Percentiles rank a stretch among this genome's conserved stretches.
These are phyloP conservation scores for Cystofilobasidium ferigula DNA, from an alignment of 768 basidiomycete genomes.

Conservation along the genomic window DNA sequence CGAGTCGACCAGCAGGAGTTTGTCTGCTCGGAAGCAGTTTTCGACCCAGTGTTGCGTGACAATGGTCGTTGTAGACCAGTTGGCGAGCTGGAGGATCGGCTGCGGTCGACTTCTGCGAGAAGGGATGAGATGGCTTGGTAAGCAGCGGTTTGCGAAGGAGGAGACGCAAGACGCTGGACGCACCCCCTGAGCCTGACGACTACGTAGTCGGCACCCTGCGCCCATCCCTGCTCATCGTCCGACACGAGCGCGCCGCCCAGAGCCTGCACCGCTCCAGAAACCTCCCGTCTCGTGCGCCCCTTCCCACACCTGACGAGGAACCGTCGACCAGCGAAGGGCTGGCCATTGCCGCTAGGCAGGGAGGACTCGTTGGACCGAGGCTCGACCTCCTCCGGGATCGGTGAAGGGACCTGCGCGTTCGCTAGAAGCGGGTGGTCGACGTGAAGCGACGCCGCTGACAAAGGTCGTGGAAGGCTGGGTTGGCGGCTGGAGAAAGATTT, in stretches of 20 bases:
- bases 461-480: background rate
- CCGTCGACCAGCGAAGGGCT: background rate
- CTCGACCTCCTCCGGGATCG: background rate
- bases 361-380: background rate
- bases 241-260: slow-evolving; percentile 13
- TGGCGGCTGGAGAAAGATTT: background rate
- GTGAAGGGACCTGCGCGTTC: background rate
- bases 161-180: background rate
- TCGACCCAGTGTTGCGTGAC: slow-evolving; percentile 94
- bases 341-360: background rate
- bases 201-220: slow-evolving; percentile 14
- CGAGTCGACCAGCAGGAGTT: slow-evolving; percentile 56
- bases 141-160: background rate
- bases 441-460: background rate
- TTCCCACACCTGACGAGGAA: slow-evolving; percentile 12
- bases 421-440: background rate
- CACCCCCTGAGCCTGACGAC: slow-evolving; percentile 14
- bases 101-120: background rate
- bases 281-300: slow-evolving; percentile 2
- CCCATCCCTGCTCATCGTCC: slow-evolving; percentile 7
- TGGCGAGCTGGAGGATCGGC: background rate
- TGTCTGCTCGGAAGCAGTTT: slow-evolving; percentile 63
- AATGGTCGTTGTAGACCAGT: slow-evolving; percentile 10
- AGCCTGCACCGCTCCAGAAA: background rate
- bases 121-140: background rate